Evolutionary conservation across 345 rosid species (phyloP), one percentile per base, ranked within the genome.

Genomic region (Passiflora organensis): DNA sequence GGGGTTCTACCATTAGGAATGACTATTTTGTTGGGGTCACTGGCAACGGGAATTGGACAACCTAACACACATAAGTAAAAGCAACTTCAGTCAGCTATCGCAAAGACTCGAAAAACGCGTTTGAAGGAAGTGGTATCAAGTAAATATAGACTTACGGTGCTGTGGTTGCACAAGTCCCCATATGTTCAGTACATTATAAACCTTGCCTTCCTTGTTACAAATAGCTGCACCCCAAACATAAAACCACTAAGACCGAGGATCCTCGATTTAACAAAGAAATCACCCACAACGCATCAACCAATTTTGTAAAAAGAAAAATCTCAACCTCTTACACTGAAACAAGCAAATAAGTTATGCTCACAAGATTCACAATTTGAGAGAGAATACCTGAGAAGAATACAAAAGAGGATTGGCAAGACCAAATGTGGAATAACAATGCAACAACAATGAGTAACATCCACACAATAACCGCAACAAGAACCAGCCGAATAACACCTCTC

Each of bases 381-480:
- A 9, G 36, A 17, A 37, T 67, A 90, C 99, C 96, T 77, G 99
- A 83, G 66, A 93, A 75, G 75, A 89, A 80, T 13, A 80, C 63
- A 24, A 76, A 58, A 0, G 96, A 78, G 71, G 97, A 80, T 48
- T 83, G 95, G 60, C 95, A 89, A 51, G 96, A 83, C 95, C 97
- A 89, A 44, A 89, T 60, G 58, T 86, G 99, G 71, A 93, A 79
- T 37, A 87, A 57, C 20, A 82, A 60, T 1, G 74, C 89, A 63
- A 74, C 10, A 45, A 93, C 86, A 66, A 93, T 85, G 51, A 89
- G 88, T 10, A 93, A 58, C 95, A 87, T 84, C 99, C 90, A 93
- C 25, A 78, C 52, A 38, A 93, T 82, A 79, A 86, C 95, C 0
- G 69, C 97, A 0, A 89, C 89, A 28, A 89, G 77, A 71, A 86